Percentiles rank a stretch among this genome's conserved stretches.
Conservation (phyloP, 2,329 filamentous ascomycete genomes). For the Arthrobotrys pseudoclavata region DNA sequence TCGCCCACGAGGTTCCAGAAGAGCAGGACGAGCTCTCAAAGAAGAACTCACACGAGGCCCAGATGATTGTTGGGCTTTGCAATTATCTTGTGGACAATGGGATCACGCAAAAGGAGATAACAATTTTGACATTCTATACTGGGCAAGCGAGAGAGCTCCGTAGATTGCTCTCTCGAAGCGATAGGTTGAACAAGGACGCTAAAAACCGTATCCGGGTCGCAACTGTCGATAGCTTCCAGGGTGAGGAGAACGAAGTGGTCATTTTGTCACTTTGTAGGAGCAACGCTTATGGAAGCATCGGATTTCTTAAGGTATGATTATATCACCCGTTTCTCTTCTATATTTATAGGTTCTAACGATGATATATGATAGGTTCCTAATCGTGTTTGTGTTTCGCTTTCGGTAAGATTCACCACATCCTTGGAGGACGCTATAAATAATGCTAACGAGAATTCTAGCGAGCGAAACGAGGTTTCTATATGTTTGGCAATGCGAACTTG, state of each 20-base stretch:
- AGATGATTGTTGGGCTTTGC: constrained; percentile 81
- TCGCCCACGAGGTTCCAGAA: constrained; percentile 45
- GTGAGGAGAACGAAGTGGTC: constrained; percentile 88
- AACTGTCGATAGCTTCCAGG: constrained; percentile 91
- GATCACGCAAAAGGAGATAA: constrained; percentile 74
- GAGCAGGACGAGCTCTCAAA: constrained; percentile 76
- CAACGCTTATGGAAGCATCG: constrained; percentile 72
- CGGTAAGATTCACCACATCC: constrained; percentile 62
- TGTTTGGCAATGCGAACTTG: constrained; percentile 81
- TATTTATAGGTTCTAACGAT: background rate
- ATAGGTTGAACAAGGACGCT: constrained; percentile 64
- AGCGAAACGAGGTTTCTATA: constrained; percentile 82
- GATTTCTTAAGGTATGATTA: constrained; percentile 76
- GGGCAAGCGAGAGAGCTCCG: constrained; percentile 80
- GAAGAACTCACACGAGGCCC: constrained; percentile 78
- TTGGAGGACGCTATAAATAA: background rate
- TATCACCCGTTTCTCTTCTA: background rate
- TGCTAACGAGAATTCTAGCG: constrained; percentile 67
- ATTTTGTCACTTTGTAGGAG: constrained; percentile 85
- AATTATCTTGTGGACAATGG: constrained; percentile 80
- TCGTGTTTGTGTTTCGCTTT: constrained; percentile 74
- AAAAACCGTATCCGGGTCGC: constrained; percentile 72
- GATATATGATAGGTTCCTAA: constrained; percentile 67
- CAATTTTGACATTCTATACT: constrained; percentile 88
- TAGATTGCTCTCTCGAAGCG: constrained; percentile 67